These are phyloP conservation scores for Aspergillus transmontanensis DNA, from an alignment of 2,329 filamentous ascomycete species.

Conservation along the genomic window DNA sequence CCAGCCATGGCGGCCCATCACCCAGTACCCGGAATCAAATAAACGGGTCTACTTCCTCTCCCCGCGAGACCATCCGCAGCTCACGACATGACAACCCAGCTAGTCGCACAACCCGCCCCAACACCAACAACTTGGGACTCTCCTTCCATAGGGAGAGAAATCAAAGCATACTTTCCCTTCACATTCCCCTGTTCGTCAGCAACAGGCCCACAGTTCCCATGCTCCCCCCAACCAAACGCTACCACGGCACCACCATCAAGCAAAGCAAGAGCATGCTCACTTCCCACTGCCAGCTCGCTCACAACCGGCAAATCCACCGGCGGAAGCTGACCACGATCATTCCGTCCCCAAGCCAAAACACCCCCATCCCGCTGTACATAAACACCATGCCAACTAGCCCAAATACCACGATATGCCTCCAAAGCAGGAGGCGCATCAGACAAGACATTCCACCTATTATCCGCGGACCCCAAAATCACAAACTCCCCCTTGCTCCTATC, in stretches of 20 bases:
- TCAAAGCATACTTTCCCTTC: conserved; percentile 68
- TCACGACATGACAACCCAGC: conserved; percentile 63
- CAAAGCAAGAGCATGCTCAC: conserved; percentile 83
- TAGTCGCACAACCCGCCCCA: conserved; percentile 88
- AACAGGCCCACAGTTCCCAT: conserved; percentile 86
- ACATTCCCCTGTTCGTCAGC: conserved; percentile 65
- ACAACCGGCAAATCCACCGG: conserved; percentile 63
- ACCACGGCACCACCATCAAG: conserved; percentile 68
- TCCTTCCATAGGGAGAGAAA: conserved; percentile 60
- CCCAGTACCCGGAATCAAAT: neutral
- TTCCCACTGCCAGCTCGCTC: conserved; percentile 73
- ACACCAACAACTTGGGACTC: conserved; percentile 60
- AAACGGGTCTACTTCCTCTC: neutral
- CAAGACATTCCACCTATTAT: conserved; percentile 68
- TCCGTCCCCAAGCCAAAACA: conserved; percentile 75
- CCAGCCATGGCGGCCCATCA: neutral
- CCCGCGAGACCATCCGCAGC: neutral
- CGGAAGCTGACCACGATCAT: conserved; percentile 81
- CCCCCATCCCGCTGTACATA: conserved; percentile 68
- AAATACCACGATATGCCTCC: conserved; percentile 63
- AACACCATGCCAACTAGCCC: conserved; percentile 80
- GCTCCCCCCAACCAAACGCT: conserved; percentile 96
- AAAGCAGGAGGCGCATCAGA: conserved; percentile 62
- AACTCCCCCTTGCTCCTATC: conserved; percentile 60
- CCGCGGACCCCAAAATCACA: conserved; percentile 65